These are phyloP conservation scores for Podospora sp. DNA, from an alignment of 495 filamentous ascomycete genomes.

Conservation along the genomic window DNA sequence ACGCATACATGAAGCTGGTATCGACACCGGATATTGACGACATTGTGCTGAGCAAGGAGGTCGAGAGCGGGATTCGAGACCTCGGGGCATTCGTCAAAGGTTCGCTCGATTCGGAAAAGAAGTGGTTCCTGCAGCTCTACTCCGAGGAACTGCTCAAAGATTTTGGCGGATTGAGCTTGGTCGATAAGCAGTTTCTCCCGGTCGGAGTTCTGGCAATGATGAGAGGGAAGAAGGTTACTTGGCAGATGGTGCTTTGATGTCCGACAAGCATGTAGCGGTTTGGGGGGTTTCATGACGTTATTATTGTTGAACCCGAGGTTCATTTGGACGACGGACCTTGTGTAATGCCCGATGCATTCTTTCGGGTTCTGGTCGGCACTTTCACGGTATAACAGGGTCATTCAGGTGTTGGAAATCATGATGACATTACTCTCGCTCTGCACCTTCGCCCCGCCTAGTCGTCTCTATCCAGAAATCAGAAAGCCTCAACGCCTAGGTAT, in stretches of 20 bases:
- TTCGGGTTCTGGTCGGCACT: background rate
- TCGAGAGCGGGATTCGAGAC: slow-evolving; percentile 22
- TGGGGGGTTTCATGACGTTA: background rate
- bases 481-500: background rate
- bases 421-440: background rate
- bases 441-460: background rate
- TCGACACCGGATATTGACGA: slow-evolving; percentile 21
- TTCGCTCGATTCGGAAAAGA: slow-evolving; percentile 41
- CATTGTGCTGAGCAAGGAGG: slow-evolving; percentile 29
- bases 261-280: background rate
- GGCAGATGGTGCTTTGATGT: slow-evolving; percentile 51
- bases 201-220: slow-evolving; percentile 57
- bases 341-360: background rate
- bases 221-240: slow-evolving; percentile 56
- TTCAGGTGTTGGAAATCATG: background rate
- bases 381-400: background rate
- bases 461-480: background rate
- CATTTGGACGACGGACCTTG: background rate
- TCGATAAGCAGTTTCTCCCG: slow-evolving; percentile 58
- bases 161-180: slow-evolving; percentile 55
- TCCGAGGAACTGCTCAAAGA: slow-evolving; percentile 49
- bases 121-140: slow-evolving; percentile 57
- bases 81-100: slow-evolving; percentile 11
- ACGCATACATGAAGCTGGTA: slow-evolving; percentile 29
- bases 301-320: background rate